Base-by-base conservation (phyloP, 306 rosid genomes). In the Rosa multiflora region DNA sequence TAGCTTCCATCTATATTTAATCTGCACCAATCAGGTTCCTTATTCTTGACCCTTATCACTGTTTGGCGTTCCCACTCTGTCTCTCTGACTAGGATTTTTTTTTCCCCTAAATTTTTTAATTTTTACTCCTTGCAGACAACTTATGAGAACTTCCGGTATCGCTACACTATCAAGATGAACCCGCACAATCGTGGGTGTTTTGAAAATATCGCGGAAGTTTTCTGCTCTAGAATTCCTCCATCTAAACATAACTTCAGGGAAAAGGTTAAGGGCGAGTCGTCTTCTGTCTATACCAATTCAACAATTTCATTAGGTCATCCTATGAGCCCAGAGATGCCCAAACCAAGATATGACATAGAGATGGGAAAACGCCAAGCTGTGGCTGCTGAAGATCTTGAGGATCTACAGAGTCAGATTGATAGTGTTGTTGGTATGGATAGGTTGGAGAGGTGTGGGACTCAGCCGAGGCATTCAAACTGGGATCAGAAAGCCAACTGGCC, bases 321-420 rank as follows among this genome's bases (percentile, higher is more conserved):
- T 53, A 64, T 71, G 76, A 78, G 86, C 72, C 81, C 83, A 9
- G 88, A 81, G 42, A 71, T 82, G 71, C 73, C 79, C 37, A 82
- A 82, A 76, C 49, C 64, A 82, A 82, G 84, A 56, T 46, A 70
- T 40, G 86, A 76, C 73, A 42, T 79, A 48, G 86, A 82, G 79
- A 67, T 32, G 70, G 88, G 84, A 69, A 85, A 80, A 70, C 76
- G 88, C 23, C 80, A 80, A 59, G 71, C 86, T 76, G 86, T 85
- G 73, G 84, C 72, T 39, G 82, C 84, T 73, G 88, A 79, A 67
- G 88, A 85, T 76, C 81, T 82, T 23, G 86, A 79, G 81, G 88
- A 85, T 42, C n/a, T 85, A 76, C 84, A 76, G 70, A 82, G 80
- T 73, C 88, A 85, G 70, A 82, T 85, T 32, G 88, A 82, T 8